phyloP scores from a whole-genome alignment of 345 rosid genomes.

The Brassica cretica region DNA sequence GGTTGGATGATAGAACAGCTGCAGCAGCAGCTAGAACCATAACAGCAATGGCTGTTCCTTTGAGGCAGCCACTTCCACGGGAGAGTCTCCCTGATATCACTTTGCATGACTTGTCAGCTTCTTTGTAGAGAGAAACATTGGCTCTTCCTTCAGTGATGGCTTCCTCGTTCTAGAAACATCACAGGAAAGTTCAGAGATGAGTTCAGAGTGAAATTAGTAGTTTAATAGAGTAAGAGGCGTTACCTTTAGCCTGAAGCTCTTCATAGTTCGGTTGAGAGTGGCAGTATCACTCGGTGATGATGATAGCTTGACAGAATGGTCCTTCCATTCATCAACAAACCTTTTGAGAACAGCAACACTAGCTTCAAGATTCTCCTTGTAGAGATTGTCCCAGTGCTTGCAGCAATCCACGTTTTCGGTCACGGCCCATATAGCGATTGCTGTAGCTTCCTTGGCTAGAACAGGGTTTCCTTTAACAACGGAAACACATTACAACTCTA shows the following conservation, averaged over 20 bases:
- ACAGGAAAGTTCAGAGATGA: not conserved
- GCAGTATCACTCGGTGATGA: constrained; percentile 43
- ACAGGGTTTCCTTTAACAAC: constrained; percentile 37
- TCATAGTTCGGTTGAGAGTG: constrained; percentile 51
- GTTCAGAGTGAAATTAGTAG: not conserved
- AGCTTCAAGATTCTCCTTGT: constrained; percentile 39
- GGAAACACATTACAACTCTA: not conserved
- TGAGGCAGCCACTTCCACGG: constrained; percentile 30
- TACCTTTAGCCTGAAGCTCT: constrained; percentile 66
- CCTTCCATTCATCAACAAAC: constrained; percentile 64
- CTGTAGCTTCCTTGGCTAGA: constrained; percentile 70
- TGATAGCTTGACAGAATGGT: constrained; percentile 47
- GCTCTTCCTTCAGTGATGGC: constrained; percentile 23
- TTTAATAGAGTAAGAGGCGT: not conserved
- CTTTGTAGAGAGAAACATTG: constrained; percentile 39
- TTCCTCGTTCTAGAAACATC: not conserved
- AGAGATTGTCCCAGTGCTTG: constrained; percentile 72
- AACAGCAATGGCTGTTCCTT: constrained; percentile 40
- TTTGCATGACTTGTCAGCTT: constrained; percentile 54
- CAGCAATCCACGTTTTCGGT: constrained; percentile 65
- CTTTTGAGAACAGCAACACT: constrained; percentile 47
- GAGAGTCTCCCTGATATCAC: constrained; percentile 36
- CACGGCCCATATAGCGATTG: constrained; percentile 60
- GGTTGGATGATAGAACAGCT: constrained; percentile 26
- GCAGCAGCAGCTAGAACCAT: constrained; percentile 43